phyloP scores from a whole-genome alignment of 1,284 basidiomycete species.

The Irpex rosettiformis region DNA sequence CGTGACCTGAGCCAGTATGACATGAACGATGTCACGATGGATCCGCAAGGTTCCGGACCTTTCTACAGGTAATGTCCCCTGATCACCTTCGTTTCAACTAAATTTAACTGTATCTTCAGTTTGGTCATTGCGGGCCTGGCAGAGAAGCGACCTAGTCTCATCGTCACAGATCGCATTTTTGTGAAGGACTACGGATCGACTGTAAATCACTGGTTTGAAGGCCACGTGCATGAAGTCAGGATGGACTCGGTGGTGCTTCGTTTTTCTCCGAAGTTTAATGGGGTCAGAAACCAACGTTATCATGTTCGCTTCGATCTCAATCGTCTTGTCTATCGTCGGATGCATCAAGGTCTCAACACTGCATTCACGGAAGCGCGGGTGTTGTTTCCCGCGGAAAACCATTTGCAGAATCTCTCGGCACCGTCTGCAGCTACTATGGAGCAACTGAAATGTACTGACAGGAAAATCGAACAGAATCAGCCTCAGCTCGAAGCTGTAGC shows the following conservation, averaged over 20 bases:
- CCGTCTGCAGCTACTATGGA: no score
- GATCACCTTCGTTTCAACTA: neutral
- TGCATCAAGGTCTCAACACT: conserved; percentile 13
- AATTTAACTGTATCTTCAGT: no score
- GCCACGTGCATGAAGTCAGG: conserved; percentile 43
- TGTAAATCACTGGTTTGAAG: conserved; percentile 43
- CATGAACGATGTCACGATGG: conserved; percentile 34
- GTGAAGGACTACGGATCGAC: conserved; percentile 30
- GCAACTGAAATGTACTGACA: neutral
- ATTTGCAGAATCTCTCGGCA: no score
- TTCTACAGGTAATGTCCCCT: neutral
- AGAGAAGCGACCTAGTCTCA: conserved; percentile 46
- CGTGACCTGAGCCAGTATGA: conserved; percentile 40
- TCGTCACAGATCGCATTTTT: conserved; percentile 49
- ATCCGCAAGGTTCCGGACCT: conserved; percentile 23
- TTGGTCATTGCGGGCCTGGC: conserved; percentile 48
- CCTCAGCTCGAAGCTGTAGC: conserved; percentile 51
- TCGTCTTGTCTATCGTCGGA: conserved; percentile 11
- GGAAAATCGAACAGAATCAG: conserved; percentile 30
- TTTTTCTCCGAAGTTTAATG: conserved; percentile 41
- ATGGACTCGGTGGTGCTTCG: conserved; percentile 38
- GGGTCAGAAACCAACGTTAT: conserved; percentile 38
- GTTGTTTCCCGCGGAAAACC: no score
- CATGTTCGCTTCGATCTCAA: conserved; percentile 17
- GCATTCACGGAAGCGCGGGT: neutral